phyloP scores from a whole-genome alignment of 441 rosid genomes.

The Euphorbia schlechtendalii region DNA sequence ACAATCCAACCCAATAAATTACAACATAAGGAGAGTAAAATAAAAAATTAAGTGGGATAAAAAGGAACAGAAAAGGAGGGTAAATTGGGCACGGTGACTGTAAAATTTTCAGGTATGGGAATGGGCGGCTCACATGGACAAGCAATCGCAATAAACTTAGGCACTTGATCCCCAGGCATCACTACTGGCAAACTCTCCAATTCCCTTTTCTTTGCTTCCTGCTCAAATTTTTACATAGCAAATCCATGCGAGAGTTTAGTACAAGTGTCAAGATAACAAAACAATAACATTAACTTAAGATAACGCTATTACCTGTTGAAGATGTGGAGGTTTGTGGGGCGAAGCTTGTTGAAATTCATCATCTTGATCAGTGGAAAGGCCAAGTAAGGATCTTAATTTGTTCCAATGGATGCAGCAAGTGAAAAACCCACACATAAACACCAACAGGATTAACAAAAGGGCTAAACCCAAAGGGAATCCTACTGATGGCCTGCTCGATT shows the following conservation, averaged over 20 bases:
- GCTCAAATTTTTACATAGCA: too few relatives aligned
- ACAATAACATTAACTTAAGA: too few relatives aligned
- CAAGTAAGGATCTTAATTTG: slow-evolving; percentile 25
- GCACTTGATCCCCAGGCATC: slow-evolving; percentile 48
- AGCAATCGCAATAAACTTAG: slow-evolving; percentile 41
- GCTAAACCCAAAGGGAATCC: slow-evolving; percentile 40
- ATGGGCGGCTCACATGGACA: slow-evolving; percentile 29
- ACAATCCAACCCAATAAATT: too few relatives aligned
- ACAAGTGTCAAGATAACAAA: too few relatives aligned
- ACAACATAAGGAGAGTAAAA: too few relatives aligned
- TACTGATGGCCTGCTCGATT: slow-evolving; percentile 27
- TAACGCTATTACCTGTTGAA: slow-evolving; percentile 21
- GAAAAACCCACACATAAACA: slow-evolving; percentile 29
- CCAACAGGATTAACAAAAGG: slow-evolving; percentile 27
- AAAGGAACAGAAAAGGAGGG: slow-evolving; percentile 1
- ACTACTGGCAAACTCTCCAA: slow-evolving; percentile 29
- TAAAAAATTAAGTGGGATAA: not conserved
- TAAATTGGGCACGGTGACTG: slow-evolving; percentile 16
- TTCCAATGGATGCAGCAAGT: slow-evolving; percentile 38
- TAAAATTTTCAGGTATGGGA: slow-evolving; percentile 13
- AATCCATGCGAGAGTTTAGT: too few relatives aligned
- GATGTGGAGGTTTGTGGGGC: slow-evolving; percentile 17
- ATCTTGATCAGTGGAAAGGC: slow-evolving; percentile 8
- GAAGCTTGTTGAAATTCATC: too few relatives aligned
- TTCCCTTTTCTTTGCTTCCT: slow-evolving; percentile 7